Evolutionary conservation across 116 monocot genomes (phyloP), one percentile per base, ranked within the genome.

Genomic region (Dioscorea cayenensis): DNA sequence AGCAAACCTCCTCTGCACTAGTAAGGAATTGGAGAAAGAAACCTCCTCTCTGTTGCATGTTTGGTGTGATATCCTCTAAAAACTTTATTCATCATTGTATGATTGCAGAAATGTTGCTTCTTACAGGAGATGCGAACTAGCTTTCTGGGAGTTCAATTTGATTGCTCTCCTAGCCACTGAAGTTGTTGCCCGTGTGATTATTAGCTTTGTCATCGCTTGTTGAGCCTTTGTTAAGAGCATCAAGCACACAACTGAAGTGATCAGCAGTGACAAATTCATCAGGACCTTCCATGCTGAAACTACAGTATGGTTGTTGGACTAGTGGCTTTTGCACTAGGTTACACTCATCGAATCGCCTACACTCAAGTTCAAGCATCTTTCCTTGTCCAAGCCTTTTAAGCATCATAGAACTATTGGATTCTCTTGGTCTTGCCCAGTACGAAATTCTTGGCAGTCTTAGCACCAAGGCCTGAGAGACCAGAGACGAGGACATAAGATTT

Each of bases 61-160:
- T 43, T 43, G 43, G 43, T 43, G 43, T 43, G 7, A 43, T 43
- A 8, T 43, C 10, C 9, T 43, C 43, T 43, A 43, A 43, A 11
- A 43, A 43, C 43, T 65, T 65, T n/a, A 4, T 28, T 14, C 28
- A 23, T 35, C 18, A 14, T 62, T 83, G 82, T 43, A 74, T 65
- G 28, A 80, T 74, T 71, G 77, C 70, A 35, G 82, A 74, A 20
- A 80, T 78, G 69, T 74, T 71, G 78, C 70, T 80, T 72, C 62
- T 14, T 5, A 75, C 63, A 63, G 81, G 71, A 25, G 81, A 80
- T 55, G 84, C 80, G 72, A 88, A 92, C 2, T 82, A 84, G 58
- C 89, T 92, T n/a, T 89, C 86, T 7, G 89, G 84, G 35, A 92
- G 82, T 28, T 84, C 80, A 52, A 82, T 65, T 25, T 72, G 66